These are phyloP conservation scores for Globisporangium splendens DNA, from an alignment of 352 stramenopile species.

Conservation along the genomic window DNA sequence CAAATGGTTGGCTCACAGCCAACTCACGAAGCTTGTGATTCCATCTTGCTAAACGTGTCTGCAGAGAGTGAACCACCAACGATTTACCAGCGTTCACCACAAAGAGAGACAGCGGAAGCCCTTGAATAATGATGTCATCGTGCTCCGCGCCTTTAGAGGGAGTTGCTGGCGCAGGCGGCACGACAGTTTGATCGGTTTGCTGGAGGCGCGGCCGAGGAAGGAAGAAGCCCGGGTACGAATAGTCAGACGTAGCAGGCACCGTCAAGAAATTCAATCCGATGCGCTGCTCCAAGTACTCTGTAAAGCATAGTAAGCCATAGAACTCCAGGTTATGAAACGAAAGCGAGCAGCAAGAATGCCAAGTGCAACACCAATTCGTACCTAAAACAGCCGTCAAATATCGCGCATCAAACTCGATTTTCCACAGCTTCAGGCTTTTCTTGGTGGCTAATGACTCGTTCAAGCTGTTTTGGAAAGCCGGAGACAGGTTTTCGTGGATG, in stretches of 20 bases:
- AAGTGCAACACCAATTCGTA: constrained; percentile 23
- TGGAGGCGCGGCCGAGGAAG: constrained; percentile 31
- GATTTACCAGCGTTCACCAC: constrained; percentile 6
- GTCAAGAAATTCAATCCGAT: constrained; percentile 48
- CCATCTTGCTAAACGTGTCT: constrained; percentile 38
- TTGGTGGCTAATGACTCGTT: constrained; percentile 4
- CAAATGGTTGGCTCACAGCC: constrained; percentile 36
- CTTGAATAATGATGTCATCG: constrained; percentile 37
- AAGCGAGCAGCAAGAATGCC: not conserved
- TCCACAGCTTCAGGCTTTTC: constrained; percentile 44
- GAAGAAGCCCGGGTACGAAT: constrained; percentile 61
- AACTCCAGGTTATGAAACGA: constrained; percentile 3
- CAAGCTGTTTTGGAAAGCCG: not conserved
- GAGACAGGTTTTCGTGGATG: constrained; percentile 7
- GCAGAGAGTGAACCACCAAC: constrained; percentile 21
- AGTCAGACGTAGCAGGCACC: constrained; percentile 20
- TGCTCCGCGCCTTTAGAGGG: not conserved
- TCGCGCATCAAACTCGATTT: constrained; percentile 74
- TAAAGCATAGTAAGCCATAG: constrained; percentile 1
- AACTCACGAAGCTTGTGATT: constrained; percentile 33
- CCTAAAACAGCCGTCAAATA: constrained; percentile 52
- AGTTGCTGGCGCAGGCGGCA: not conserved
- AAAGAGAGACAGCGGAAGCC: constrained; percentile 32
- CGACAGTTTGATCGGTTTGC: constrained; percentile 3
- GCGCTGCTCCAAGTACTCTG: constrained; percentile 43